Evolutionary conservation across 208 protist species (phyloP), one percentile per base, ranked within the genome.

Genomic region (Strigomonas galati): DNA sequence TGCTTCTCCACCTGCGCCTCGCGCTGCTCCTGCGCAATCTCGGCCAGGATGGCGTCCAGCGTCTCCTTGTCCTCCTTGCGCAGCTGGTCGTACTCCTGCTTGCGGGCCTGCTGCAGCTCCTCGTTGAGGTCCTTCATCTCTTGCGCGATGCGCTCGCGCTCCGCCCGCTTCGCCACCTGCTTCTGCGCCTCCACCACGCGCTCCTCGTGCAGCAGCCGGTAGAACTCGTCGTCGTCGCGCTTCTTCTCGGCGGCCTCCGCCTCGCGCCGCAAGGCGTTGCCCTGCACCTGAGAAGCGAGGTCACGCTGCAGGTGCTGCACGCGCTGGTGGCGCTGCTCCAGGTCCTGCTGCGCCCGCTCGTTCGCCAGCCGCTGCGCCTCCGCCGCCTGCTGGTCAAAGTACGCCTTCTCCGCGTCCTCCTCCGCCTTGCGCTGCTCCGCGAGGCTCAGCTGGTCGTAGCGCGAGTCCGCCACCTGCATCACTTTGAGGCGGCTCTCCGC

Each of bases 401-500:
- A 89, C 58, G 63, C 69, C 31, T 82, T 79, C 69, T 92, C 84
- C 12, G 63, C 75, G 19, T 51, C 62, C 46, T 81, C 62, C 71
- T 86, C 74, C 51, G 72, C 67, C 0, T 63, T 61, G 21, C 86
- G 86, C 30, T 64, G 62, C 15, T 76, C 72, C 14, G 74, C 75
- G 28, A 74, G 71, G 23, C 64, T 78, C 15, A 95, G 70, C 71
- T 95, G 89, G 0, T 85, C 71, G 59, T 76, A 88, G 55, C 87
- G 86, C 10, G 68, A 80, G 61, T 93, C 85, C 0, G 89, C 63
- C 10, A 90, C 77, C 71, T 95, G 89, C 89, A 95, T 89, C 52
- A 89, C 79, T 59, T 87, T 90, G 35, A 95, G 74, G 0, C 86
- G 84, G 67, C 86, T 93, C 81, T 95, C 86, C 32, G 89, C 89